Percentiles rank a stretch among this genome's conserved stretches.
phyloP scores from a whole-genome alignment of 208 protist genomes.

The Trypanosoma grayi region DNA sequence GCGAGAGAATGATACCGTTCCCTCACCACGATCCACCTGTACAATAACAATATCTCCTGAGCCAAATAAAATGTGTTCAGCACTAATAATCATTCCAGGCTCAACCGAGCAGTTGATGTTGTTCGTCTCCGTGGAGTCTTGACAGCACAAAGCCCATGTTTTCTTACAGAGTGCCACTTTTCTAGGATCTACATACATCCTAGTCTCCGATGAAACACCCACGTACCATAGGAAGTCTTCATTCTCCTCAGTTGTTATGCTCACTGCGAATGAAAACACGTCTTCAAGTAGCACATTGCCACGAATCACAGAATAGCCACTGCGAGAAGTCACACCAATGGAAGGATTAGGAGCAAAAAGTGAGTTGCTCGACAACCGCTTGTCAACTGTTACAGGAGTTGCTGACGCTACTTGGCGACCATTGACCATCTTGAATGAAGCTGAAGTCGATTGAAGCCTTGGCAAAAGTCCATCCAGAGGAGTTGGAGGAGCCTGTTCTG shows the following conservation, averaged over 20 bases:
- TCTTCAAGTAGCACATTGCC: slow-evolving; percentile 56
- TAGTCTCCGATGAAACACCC: slow-evolving; percentile 70
- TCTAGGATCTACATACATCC: slow-evolving; percentile 39
- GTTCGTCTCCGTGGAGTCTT: slow-evolving; percentile 67
- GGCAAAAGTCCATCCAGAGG: not conserved
- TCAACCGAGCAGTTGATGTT: slow-evolving; percentile 84
- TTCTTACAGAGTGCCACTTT: slow-evolving; percentile 69
- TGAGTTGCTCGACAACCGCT: slow-evolving; percentile 55
- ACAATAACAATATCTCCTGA: slow-evolving; percentile 73
- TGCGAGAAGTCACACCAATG: slow-evolving; percentile 53
- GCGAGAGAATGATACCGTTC: slow-evolving; percentile 71
- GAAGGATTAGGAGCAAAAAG: slow-evolving; percentile 75
- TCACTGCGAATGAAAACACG: slow-evolving; percentile 67
- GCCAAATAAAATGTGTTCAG: slow-evolving; percentile 56
- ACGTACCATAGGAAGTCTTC: slow-evolving; percentile 68
- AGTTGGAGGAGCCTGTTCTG: too few species aligned
- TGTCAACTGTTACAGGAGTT: slow-evolving; percentile 51
- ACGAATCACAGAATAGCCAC: slow-evolving; percentile 52
- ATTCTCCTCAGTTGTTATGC: slow-evolving; percentile 40
- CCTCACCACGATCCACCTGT: slow-evolving; percentile 54
- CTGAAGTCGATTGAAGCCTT: slow-evolving; percentile 18
- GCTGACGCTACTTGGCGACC: slow-evolving; percentile 6
- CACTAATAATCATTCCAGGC: slow-evolving; percentile 77
- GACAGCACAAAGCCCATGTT: slow-evolving; percentile 79
- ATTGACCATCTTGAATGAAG: slow-evolving; percentile 12